Percentiles rank a stretch among this genome's conserved stretches.
Conservation (phyloP, 495 filamentous ascomycete genomes). For the Clavariopsis aquatica region DNA sequence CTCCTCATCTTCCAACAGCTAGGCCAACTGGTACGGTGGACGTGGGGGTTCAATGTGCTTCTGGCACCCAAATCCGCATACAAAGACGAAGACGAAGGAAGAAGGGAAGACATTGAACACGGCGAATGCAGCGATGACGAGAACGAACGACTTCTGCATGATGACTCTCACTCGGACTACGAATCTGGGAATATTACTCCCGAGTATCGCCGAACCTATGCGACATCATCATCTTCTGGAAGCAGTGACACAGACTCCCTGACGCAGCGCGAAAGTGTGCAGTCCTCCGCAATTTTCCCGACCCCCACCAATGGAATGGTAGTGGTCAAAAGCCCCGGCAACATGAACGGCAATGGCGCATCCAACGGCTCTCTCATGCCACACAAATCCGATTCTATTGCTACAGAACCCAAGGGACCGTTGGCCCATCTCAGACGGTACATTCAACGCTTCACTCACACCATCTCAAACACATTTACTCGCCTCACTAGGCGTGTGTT, state of each 20-base stretch:
- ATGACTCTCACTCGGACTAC: slow-evolving; percentile 35
- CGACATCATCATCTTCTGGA: slow-evolving; percentile 20
- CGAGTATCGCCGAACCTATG: slow-evolving; percentile 27
- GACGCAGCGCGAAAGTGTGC: slow-evolving; percentile 37
- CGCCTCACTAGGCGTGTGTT: slow-evolving; percentile 38
- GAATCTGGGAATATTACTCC: slow-evolving; percentile 36
- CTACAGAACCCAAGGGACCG: slow-evolving; percentile 36
- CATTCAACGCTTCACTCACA: slow-evolving; percentile 4
- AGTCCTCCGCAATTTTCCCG: slow-evolving; percentile 42
- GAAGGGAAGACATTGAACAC: slow-evolving; percentile 57
- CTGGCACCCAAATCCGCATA: slow-evolving; percentile 77
- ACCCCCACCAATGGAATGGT: slow-evolving; percentile 51
- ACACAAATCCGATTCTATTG: slow-evolving; percentile 20
- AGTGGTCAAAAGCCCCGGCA: slow-evolving; percentile 38
- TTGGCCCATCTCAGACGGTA: slow-evolving; percentile 11
- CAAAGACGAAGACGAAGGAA: slow-evolving; percentile 57
- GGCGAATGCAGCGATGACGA: slow-evolving; percentile 69
- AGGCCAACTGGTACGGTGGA: slow-evolving; percentile 93
- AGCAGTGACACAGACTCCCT: slow-evolving; percentile 36
- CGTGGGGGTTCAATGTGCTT: slow-evolving; percentile 93
- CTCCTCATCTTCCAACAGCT: slow-evolving; percentile 97
- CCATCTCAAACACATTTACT: slow-evolving; percentile 18
- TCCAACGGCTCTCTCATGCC: slow-evolving; percentile 6
- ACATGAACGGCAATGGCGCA: slow-evolving; percentile 28
- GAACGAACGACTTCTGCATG: slow-evolving; percentile 34